Evolutionary conservation across 345 rosid genomes (phyloP).

Genomic region (Brassica nigra): DNA sequence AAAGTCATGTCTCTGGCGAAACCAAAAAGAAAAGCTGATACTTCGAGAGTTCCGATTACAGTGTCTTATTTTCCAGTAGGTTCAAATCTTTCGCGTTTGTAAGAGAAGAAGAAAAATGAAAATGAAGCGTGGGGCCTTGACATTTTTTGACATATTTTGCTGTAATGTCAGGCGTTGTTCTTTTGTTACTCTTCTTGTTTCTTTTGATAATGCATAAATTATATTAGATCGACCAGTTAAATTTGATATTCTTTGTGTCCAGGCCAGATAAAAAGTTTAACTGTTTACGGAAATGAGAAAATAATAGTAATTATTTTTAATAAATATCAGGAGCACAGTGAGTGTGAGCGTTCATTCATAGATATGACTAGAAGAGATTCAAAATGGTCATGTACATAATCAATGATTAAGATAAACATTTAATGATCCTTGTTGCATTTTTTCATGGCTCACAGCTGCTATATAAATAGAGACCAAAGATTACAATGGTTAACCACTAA

Average conservation of each 20-base stretch:
- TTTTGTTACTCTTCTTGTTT: background rate
- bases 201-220: background rate
- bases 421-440: no score
- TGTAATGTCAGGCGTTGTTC: background rate
- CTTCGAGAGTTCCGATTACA: conserved; percentile 26
- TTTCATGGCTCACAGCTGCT: no score
- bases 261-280: background rate
- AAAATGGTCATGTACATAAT: no score
- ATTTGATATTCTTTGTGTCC: background rate
- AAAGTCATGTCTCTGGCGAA: conserved; percentile 23
- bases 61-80: conserved; percentile 34
- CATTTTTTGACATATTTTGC: background rate
- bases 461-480: no score
- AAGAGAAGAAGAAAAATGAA: conserved; percentile 10
- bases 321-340: no score
- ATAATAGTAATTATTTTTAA: no score
- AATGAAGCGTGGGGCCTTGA: background rate
- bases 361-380: no score
- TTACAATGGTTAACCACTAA: no score
- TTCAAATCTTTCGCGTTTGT: conserved; percentile 37
- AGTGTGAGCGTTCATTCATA: no score
- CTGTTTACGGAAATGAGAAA: background rate
- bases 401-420: no score
- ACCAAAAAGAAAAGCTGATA: conserved; percentile 24
- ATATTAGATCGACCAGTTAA: background rate